These are phyloP conservation scores for Ophiostoma tasmaniense DNA, from an alignment of 2,329 filamentous ascomycete species.

Conservation along the genomic window DNA sequence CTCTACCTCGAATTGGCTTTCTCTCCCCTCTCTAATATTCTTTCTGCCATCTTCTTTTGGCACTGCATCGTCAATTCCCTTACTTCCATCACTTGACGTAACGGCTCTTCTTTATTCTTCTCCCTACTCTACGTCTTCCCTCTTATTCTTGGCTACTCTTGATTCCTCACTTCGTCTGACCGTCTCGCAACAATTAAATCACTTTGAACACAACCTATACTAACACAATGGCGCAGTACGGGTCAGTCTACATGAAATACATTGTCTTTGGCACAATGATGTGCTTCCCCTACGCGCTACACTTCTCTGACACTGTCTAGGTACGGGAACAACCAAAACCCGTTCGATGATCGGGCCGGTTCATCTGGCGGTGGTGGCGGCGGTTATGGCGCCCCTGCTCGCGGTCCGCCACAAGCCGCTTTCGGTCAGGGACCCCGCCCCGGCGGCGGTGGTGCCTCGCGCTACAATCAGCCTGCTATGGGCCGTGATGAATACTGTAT, in stretches of 20 bases:
- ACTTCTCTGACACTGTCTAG: slow-evolving; percentile 28
- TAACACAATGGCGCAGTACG: slow-evolving; percentile 44
- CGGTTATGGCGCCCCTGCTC: slow-evolving; percentile 29
- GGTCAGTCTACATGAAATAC: slow-evolving; percentile 34
- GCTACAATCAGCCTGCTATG: slow-evolving; percentile 27
- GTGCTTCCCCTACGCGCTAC: neutral
- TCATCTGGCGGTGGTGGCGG: slow-evolving; percentile 27
- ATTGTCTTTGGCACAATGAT: slow-evolving; percentile 26
- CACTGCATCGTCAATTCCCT: neutral
- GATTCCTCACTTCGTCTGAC: neutral
- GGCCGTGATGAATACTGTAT: slow-evolving; percentile 32
- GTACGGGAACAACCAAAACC: slow-evolving; percentile 48
- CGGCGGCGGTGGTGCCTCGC: slow-evolving; percentile 21
- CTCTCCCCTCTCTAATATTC: neutral
- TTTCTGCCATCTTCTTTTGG: neutral
- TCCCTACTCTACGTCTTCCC: neutral
- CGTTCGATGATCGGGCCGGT: slow-evolving; percentile 47
- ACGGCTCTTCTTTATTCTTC: neutral
- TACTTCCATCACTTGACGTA: neutral
- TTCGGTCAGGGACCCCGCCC: slow-evolving; percentile 28
- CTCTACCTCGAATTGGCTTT: neutral
- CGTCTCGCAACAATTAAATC: neutral
- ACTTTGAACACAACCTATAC: slow-evolving; percentile 19
- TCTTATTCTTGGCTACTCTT: neutral
- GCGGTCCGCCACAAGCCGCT: slow-evolving; percentile 24